A percentile compares a stretch with the other conserved stretches of the same genome.
phyloP scores from a whole-genome alignment of 257 asterid species.

The Solanum peruvianum region DNA sequence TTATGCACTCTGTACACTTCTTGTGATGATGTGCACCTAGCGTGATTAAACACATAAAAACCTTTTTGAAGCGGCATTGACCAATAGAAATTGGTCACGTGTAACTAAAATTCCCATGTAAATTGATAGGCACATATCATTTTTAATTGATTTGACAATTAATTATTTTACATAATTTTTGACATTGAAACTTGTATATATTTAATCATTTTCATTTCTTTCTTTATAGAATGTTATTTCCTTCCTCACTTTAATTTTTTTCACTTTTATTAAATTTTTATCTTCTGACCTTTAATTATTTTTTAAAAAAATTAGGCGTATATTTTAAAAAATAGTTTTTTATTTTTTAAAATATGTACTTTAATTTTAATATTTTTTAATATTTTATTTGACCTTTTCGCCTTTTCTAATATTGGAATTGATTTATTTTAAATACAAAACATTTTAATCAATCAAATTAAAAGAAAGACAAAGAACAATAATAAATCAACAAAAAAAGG shows the following conservation, averaged over 20 bases:
- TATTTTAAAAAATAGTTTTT: too few relatives aligned
- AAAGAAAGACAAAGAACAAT: neutral
- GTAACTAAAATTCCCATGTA: too few relatives aligned
- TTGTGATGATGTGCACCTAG: too few relatives aligned
- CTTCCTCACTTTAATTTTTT: neutral
- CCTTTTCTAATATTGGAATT: neutral
- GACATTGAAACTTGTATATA: neutral
- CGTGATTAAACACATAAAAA: too few relatives aligned
- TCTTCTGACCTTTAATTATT: neutral
- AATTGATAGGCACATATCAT: too few relatives aligned
- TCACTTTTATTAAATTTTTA: neutral
- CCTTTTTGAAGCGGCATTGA: neutral
- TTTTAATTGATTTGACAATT: neutral
- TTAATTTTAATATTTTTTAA: too few relatives aligned
- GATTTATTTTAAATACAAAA: too few relatives aligned
- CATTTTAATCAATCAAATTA: too few relatives aligned
- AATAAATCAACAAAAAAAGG: neutral
- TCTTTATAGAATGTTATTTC: neutral
- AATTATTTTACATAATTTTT: neutral
- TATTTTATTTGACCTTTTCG: neutral
- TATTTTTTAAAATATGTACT: neutral
- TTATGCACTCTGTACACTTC: too few relatives aligned
- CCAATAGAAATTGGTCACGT: neutral
- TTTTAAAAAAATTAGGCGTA: rapidly evolving
- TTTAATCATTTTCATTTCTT: too few relatives aligned